phyloP scores from a whole-genome alignment of 441 rosid genomes.

The Adansonia grandidieri region DNA sequence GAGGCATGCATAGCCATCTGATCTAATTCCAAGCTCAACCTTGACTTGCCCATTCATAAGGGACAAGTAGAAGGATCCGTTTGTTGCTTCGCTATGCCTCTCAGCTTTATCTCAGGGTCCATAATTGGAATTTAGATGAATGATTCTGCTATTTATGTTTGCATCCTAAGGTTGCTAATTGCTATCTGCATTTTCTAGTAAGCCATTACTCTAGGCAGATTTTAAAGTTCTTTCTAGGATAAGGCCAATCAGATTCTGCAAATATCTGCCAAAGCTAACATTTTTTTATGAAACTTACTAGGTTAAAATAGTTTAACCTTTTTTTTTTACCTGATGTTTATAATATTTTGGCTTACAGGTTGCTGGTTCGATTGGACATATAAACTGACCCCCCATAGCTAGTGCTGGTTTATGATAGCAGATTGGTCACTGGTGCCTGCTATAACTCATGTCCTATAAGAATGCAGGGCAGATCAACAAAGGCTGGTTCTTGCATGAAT shows the following conservation, averaged over 20 bases:
- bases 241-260: neutral
- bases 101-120: neutral
- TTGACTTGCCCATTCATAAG: neutral
- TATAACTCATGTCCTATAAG: conserved; percentile 17
- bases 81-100: too few species aligned
- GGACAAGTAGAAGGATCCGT: neutral
- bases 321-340: neutral
- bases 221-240: neutral
- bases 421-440: conserved; percentile 12
- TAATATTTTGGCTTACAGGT: conserved; percentile 36
- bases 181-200: neutral
- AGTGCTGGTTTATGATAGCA: conserved; percentile 19
- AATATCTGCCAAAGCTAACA: neutral
- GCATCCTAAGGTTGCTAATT: neutral
- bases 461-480: conserved; percentile 14
- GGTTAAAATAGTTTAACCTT: neutral
- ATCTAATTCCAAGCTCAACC: neutral
- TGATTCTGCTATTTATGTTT: neutral
- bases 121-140: neutral
- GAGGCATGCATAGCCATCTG: conserved; percentile 9
- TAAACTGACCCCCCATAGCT: conserved; percentile 35
- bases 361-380: conserved; percentile 49
- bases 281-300: neutral
- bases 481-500: conserved; percentile 8
- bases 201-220: conserved; percentile 3